A percentile compares a stretch with the other conserved stretches of the same genome.
phyloP scores from a whole-genome alignment of 2,329 filamentous ascomycete species.

The Clonostachys solani region DNA sequence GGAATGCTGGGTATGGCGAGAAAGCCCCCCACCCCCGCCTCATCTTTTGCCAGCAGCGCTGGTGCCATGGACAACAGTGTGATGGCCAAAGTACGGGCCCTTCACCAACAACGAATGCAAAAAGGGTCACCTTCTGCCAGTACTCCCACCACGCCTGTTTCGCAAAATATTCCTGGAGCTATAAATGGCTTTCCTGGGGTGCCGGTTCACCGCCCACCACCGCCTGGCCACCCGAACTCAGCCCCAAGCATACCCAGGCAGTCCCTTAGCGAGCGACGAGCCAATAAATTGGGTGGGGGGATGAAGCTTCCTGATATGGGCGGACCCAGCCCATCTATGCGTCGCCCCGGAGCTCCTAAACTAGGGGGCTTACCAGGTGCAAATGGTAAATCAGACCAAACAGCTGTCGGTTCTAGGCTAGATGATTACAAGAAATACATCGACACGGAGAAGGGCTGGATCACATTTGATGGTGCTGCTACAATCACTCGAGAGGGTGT shows the following conservation, averaged over 20 bases:
- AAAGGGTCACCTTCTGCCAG: slow-evolving; percentile 28
- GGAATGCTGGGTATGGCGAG: slow-evolving; percentile 68
- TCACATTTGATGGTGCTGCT: slow-evolving; percentile 91
- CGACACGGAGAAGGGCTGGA: slow-evolving; percentile 83
- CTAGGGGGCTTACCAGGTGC: slow-evolving; percentile 10
- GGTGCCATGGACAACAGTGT: slow-evolving; percentile 31
- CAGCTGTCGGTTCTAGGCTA: slow-evolving; percentile 41
- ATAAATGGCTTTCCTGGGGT: slow-evolving; percentile 34
- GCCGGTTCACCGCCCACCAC: not conserved
- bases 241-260: slow-evolving; percentile 47
- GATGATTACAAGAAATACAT: slow-evolving; percentile 73
- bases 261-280: slow-evolving; percentile 63
- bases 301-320: slow-evolving; percentile 57
- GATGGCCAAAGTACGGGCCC: slow-evolving; percentile 42
- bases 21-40: slow-evolving; percentile 37
- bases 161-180: slow-evolving; percentile 24
- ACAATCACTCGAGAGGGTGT: slow-evolving; percentile 86
- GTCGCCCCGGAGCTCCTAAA: slow-evolving; percentile 32
- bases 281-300: slow-evolving; percentile 32
- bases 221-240: slow-evolving; percentile 40
- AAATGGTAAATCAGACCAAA: slow-evolving; percentile 21
- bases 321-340: slow-evolving; percentile 12
- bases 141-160: slow-evolving; percentile 15
- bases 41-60: slow-evolving; percentile 24
- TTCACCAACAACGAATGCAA: slow-evolving; percentile 40